These are phyloP conservation scores for Lactarius pseudohatsudake DNA, from an alignment of 768 basidiomycete species.

Conservation along the genomic window DNA sequence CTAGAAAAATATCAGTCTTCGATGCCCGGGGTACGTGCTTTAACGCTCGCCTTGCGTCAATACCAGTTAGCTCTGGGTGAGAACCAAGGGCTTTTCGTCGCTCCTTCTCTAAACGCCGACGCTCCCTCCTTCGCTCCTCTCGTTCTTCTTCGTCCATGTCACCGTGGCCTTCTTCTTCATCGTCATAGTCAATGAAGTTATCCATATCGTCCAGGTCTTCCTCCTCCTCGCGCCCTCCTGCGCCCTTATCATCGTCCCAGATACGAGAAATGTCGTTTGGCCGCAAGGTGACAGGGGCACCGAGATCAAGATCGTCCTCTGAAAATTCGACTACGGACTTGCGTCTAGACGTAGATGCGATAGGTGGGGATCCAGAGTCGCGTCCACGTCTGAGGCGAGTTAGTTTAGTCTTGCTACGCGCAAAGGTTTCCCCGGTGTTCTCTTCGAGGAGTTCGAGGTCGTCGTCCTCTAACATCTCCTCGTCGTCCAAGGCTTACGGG, in stretches of 20 bases:
- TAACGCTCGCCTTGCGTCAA: slow-evolving; percentile 75
- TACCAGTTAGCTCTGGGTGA: slow-evolving; percentile 71
- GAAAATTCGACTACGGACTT: slow-evolving; percentile 65
- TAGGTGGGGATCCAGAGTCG: slow-evolving; percentile 67
- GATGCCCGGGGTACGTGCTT: background rate
- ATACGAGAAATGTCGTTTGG: slow-evolving; percentile 66
- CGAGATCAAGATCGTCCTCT: slow-evolving; percentile 68
- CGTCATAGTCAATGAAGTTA: slow-evolving; percentile 76
- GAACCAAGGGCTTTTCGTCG: slow-evolving; percentile 65
- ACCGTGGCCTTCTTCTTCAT: slow-evolving; percentile 54
- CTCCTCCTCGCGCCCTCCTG: slow-evolving; percentile 51
- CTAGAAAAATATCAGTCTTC: slow-evolving; percentile 41
- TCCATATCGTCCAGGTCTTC: slow-evolving; percentile 74
- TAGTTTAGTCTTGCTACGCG: slow-evolving; percentile 55
- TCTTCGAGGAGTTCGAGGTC: slow-evolving; percentile 80
- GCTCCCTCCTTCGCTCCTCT: slow-evolving; percentile 69
- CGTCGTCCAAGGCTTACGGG: slow-evolving; percentile 50
- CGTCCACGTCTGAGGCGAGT: slow-evolving; percentile 75
- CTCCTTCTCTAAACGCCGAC: slow-evolving; percentile 62
- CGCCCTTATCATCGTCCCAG: slow-evolving; percentile 77
- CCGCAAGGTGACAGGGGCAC: slow-evolving; percentile 51
- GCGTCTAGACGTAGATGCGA: slow-evolving; percentile 59
- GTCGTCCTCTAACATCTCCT: slow-evolving; percentile 72
- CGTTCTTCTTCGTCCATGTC: slow-evolving; percentile 74
- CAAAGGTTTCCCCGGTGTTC: slow-evolving; percentile 80